Conservation (phyloP, 148 eudicot genomes). For the Silene latifolia region DNA sequence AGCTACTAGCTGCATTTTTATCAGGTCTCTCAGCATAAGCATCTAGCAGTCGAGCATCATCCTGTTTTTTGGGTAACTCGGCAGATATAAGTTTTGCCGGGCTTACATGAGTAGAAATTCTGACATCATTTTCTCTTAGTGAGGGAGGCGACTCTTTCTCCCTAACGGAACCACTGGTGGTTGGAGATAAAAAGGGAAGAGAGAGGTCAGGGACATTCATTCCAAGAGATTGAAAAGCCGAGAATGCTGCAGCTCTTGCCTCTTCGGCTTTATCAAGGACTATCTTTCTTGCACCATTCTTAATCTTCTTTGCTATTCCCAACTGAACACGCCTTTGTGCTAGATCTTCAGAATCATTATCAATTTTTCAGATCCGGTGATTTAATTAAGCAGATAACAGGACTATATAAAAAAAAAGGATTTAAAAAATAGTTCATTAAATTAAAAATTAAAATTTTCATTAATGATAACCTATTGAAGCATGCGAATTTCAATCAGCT, state of each 20-base stretch:
- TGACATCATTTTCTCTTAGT: slow-evolving; percentile 45
- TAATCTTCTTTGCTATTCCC: slow-evolving; percentile 92
- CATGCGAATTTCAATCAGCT: neutral
- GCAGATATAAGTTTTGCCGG: slow-evolving; percentile 26
- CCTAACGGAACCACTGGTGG: slow-evolving; percentile 21
- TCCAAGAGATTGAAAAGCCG: slow-evolving; percentile 97
- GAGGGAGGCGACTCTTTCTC: slow-evolving; percentile 44
- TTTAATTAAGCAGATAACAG: neutral
- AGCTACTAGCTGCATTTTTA: slow-evolving; percentile 25
- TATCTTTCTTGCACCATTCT: slow-evolving; percentile 89
- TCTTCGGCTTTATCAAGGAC: slow-evolving; percentile 98
- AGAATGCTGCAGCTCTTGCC: slow-evolving; percentile 87
- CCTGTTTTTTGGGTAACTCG: slow-evolving; percentile 20
- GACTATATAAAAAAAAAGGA: neutral
- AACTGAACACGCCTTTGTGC: slow-evolving; percentile 73
- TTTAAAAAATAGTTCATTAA: neutral
- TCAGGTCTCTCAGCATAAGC: slow-evolving; percentile 32
- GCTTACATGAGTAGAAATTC: slow-evolving; percentile 33
- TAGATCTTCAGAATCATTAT: slow-evolving; percentile 33
- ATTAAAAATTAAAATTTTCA: neutral
- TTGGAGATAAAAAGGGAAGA: slow-evolving; percentile 40
- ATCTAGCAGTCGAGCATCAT: slow-evolving; percentile 23
- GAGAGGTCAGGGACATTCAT: slow-evolving; percentile 67
- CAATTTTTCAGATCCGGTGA: neutral
- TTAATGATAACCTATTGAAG: neutral